Percentiles rank a stretch among this genome's conserved stretches.
phyloP scores from a whole-genome alignment of 208 protist species.

The Balamuthia mandrillaris region DNA sequence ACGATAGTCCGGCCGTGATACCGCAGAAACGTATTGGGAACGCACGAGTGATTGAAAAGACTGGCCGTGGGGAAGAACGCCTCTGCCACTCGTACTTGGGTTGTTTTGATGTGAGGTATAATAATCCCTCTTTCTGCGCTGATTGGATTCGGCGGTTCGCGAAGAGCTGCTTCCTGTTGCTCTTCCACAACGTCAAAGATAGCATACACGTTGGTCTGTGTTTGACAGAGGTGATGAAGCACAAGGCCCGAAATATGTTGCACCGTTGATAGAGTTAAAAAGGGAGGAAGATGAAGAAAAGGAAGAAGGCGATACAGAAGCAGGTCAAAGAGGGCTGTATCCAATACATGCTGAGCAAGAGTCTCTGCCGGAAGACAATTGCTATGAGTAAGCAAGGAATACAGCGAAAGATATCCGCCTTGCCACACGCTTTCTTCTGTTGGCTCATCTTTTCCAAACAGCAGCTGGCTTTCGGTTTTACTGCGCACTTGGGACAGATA shows the following conservation, averaged over 20 bases:
- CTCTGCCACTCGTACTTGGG: neutral
- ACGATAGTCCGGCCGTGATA: neutral
- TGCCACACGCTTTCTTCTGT: neutral
- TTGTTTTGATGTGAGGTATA: neutral
- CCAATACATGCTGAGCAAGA: neutral
- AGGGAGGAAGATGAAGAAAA: no score
- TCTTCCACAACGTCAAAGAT: neutral
- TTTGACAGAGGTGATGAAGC: neutral
- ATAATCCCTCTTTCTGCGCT: neutral
- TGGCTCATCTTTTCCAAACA: no score
- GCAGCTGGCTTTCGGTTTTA: no score
- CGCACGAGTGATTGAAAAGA: neutral
- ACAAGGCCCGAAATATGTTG: neutral
- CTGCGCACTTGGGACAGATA: no score
- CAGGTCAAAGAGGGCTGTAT: no score
- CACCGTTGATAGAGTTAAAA: no score
- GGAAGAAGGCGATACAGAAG: no score
- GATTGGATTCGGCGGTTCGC: neutral
- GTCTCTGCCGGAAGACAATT: neutral
- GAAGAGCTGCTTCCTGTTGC: neutral
- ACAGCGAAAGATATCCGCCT: neutral
- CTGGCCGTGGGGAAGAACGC: neutral
- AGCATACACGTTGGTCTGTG: slow-evolving; percentile 7
- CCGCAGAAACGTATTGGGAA: neutral
- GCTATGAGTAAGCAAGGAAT: neutral